Evolutionary conservation across 306 rosid species (phyloP), one percentile per base, ranked within the genome.

Genomic region (Geum urbanum): DNA sequence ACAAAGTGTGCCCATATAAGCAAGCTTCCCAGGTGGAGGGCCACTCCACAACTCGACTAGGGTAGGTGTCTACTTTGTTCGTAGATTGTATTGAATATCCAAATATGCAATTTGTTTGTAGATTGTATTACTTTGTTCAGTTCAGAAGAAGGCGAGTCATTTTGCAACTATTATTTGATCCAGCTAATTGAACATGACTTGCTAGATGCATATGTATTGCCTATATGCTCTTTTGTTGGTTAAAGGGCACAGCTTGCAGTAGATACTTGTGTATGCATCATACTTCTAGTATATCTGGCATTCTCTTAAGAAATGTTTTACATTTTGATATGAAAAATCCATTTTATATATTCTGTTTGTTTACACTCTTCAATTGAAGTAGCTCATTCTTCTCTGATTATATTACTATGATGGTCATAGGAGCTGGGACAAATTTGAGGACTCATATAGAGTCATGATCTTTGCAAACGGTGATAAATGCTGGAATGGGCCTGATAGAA

Each of bases 401-500:
- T 51, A 20, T 68, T 18, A 20, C 57, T 37, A 71, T 56, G 14
- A 61, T 49, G 67, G 52, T 63, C 62, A 80, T 81, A 95, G 99
- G 82, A 84, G 78, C 69, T 95, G 99, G 99, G 95, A 91, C 79
- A 91, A 91, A 80, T 95, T 91, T 84, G 99, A 91, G 76, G 96
- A 89, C 76, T 87, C 91, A 1, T 86, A 91, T 79, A 89, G 66
- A 72, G 80, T 81, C 73, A 91, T 95, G 99, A 67, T 83, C 64
- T 95, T 95, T 72, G 80, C 96, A 70, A 82, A 79, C 60, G 99
- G 99, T 27, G 99, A 95, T 77, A 84, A 68, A 47, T 95, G 99
- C 87, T 95, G 99, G 99, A 95, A 95, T 80, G 99, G 99, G 59
- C 99, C 99, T 24, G 99, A 91, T 82, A 83, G 99, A 86, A 95